These are phyloP conservation scores for Coix lacrymajobi DNA, from an alignment of 176 grass and related monocot species.

Conservation along the genomic window DNA sequence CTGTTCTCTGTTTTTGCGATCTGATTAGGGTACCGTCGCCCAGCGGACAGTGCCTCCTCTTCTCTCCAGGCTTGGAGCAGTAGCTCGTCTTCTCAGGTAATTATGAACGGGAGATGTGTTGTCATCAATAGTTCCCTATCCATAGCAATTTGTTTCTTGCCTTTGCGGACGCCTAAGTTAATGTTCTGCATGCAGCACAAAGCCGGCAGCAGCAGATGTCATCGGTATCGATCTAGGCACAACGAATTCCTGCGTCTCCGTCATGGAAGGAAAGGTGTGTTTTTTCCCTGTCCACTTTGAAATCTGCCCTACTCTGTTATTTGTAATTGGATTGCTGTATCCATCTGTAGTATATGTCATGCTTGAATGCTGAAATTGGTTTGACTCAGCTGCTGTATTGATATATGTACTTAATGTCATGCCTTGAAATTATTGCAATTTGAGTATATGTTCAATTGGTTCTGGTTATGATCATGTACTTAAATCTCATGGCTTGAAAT, in stretches of 20 bases:
- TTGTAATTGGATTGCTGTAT: background rate
- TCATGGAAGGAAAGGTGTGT: conserved; percentile 94
- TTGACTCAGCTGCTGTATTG: background rate
- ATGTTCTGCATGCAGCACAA: conserved; percentile 49
- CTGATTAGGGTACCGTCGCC: conserved; percentile 36
- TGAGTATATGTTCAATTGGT: background rate
- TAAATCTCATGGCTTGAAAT: background rate
- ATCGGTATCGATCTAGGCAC: conserved; percentile 96
- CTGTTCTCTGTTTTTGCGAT: background rate
- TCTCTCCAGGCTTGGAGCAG: conserved; percentile 42
- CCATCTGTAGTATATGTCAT: background rate
- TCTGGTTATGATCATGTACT: background rate
- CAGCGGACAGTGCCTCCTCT: conserved; percentile 35
- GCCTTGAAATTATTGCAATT: background rate
- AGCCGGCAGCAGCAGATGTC: conserved; percentile 59
- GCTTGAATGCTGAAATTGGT: background rate
- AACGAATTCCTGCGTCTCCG: conserved; percentile 80
- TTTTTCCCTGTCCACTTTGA: background rate
- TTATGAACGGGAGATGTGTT: background rate
- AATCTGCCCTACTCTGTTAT: background rate
- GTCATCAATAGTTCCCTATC: background rate
- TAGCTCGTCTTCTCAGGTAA: conserved; percentile 85
- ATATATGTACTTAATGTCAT: background rate
- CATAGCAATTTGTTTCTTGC: background rate
- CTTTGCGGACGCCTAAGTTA: background rate